A percentile compares a stretch with the other conserved stretches of the same genome.
Conservation (phyloP, 208 protist genomes). For the Acanthamoeba lenticulata region DNA sequence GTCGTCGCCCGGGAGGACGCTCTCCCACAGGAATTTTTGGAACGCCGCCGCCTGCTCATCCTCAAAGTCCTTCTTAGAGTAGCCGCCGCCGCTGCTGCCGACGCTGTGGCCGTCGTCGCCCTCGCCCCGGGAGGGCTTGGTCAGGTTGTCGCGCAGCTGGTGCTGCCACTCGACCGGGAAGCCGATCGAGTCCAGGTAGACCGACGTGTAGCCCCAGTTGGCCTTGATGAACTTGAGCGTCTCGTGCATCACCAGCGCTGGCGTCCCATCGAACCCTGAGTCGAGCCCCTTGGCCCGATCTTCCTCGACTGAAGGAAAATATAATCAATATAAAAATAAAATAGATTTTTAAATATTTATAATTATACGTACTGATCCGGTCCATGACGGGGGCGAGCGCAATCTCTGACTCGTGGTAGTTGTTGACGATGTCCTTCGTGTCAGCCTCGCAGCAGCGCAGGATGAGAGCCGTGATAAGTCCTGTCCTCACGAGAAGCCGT, state of each 20-base stretch:
- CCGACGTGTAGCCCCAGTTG: slow-evolving; percentile 34
- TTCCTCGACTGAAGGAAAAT: neutral
- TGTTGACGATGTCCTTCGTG: slow-evolving; percentile 41
- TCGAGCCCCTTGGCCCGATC: slow-evolving; percentile 34
- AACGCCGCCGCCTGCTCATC: slow-evolving; percentile 13
- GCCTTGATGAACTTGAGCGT: slow-evolving; percentile 62
- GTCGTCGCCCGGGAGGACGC: neutral
- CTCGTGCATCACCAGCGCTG: slow-evolving; percentile 35
- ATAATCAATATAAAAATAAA: too few relatives aligned
- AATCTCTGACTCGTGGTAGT: slow-evolving; percentile 57
- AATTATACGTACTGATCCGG: neutral
- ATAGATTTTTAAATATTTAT: neutral
- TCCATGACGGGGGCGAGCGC: slow-evolving; percentile 8
- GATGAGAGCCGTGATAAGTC: slow-evolving; percentile 43
- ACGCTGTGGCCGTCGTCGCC: neutral
- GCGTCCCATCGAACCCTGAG: slow-evolving; percentile 50
- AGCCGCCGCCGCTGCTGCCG: neutral
- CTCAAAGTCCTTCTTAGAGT: slow-evolving; percentile 37
- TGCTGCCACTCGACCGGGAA: neutral
- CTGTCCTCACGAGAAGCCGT: neutral
- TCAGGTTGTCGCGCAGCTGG: neutral
- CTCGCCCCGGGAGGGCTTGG: neutral
- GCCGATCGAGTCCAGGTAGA: slow-evolving; percentile 45
- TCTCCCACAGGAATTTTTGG: slow-evolving; percentile 52
- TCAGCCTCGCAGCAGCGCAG: slow-evolving; percentile 38